Percentiles rank a stretch among this genome's conserved stretches.
Conservation (phyloP, 495 filamentous ascomycete species). For the Xylaria bambusicola region DNA sequence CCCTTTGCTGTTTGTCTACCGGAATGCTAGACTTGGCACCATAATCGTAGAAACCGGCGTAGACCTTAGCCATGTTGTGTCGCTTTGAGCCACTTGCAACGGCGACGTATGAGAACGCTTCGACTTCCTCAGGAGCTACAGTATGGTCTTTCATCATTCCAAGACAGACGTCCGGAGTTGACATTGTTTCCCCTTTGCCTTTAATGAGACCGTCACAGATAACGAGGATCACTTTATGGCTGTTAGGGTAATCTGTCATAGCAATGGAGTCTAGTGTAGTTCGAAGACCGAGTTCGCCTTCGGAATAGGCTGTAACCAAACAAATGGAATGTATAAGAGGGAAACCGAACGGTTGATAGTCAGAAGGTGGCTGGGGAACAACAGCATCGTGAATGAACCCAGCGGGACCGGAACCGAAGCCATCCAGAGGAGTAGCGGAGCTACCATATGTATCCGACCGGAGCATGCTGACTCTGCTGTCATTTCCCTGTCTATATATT, state of each 20-base stretch:
- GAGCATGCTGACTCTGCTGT: constrained; percentile 61
- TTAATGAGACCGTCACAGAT: constrained; percentile 99
- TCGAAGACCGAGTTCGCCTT: constrained; percentile 88
- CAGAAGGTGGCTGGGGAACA: constrained; percentile 94
- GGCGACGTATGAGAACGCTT: constrained; percentile 92
- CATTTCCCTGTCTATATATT: constrained; percentile 74
- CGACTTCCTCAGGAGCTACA: constrained; percentile 74
- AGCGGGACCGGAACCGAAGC: constrained; percentile 80
- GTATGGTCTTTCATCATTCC: constrained; percentile 94
- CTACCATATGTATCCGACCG: constrained; percentile 52
- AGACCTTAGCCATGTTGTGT: constrained; percentile 99
- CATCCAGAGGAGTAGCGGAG: constrained; percentile 64
- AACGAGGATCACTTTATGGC: constrained; percentile 93
- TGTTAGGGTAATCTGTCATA: constrained; percentile 98
- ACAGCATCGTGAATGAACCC: constrained; percentile 96
- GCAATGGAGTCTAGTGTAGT: constrained; percentile 96
- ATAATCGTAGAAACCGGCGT: constrained; percentile 97
- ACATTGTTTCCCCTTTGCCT: constrained; percentile 82
- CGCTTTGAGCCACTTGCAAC: constrained; percentile 95
- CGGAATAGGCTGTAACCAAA: constrained; percentile 95
- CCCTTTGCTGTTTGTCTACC: constrained; percentile 86
- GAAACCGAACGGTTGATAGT: constrained; percentile 95
- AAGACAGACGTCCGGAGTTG: constrained; percentile 88
- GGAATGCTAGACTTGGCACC: constrained; percentile 78
- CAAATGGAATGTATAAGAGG: constrained; percentile 92